Percentiles rank a stretch among this genome's conserved stretches.
Evolutionary conservation across 352 stramenopile species (phyloP).

Genomic region (Plasmopara viticola): DNA sequence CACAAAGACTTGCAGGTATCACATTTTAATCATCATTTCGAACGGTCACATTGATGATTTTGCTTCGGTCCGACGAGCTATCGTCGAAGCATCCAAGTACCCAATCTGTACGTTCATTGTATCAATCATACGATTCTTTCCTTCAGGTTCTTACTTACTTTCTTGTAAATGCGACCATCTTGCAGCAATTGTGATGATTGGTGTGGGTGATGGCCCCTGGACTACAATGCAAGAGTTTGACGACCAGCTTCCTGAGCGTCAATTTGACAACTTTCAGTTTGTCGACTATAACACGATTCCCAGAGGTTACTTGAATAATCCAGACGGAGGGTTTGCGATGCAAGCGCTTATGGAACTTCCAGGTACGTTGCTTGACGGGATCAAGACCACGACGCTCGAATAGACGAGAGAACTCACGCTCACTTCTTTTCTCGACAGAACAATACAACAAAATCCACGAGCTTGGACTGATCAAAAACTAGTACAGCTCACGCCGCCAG

Average conservation of each 20-base stretch:
- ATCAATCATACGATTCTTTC: too few species aligned
- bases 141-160: too few species aligned
- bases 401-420: neutral
- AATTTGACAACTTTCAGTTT: conserved; percentile 84
- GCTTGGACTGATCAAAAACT: conserved; percentile 39
- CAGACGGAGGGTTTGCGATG: conserved; percentile 37
- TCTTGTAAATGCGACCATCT: too few species aligned
- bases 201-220: conserved; percentile 74
- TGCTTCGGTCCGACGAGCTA: conserved; percentile 41
- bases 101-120: conserved; percentile 55
- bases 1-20: conserved; percentile 40
- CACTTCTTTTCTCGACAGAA: conserved; percentile 18
- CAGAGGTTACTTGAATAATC: conserved; percentile 28
- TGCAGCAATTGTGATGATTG: conserved; percentile 50
- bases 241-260: conserved; percentile 50
- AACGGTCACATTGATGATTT: conserved; percentile 73
- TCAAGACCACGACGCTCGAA: conserved; percentile 26
- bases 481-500: neutral
- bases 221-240: conserved; percentile 75
- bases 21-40: conserved; percentile 81
- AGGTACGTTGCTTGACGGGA: conserved; percentile 29
- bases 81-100: conserved; percentile 64
- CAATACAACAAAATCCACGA: conserved; percentile 53
- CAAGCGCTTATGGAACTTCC: conserved; percentile 42
- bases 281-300: conserved; percentile 69